These are phyloP conservation scores for Oryza meridionalis DNA, from an alignment of 176 grass and related monocot species.

Conservation along the genomic window DNA sequence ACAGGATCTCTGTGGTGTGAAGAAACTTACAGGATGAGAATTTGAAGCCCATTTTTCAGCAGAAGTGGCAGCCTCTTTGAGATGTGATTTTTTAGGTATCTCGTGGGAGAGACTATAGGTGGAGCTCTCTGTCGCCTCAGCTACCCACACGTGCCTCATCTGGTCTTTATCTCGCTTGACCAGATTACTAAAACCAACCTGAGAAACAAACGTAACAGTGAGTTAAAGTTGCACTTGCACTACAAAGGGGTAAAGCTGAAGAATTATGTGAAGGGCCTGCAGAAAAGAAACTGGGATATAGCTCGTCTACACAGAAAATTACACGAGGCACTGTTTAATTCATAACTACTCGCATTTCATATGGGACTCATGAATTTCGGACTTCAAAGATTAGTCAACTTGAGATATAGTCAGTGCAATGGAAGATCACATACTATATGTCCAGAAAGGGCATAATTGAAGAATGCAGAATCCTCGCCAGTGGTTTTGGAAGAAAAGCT, in stretches of 20 bases:
- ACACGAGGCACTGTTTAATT: not conserved
- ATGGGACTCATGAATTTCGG: conserved; percentile 1
- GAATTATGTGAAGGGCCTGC: conserved; percentile 4
- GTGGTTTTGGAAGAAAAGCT: conserved; percentile 58
- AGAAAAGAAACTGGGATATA: conserved; percentile 12
- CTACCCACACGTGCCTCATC: conserved; percentile 79
- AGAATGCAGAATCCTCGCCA: conserved; percentile 63
- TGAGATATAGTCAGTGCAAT: conserved; percentile 7
- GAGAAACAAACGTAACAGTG: conserved; percentile 35
- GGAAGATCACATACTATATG: conserved; percentile 63
- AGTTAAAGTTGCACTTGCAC: conserved; percentile 27
- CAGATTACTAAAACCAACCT: conserved; percentile 96
- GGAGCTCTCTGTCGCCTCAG: conserved; percentile 74
- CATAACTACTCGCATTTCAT: not conserved
- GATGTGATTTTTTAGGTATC: conserved; percentile 72
- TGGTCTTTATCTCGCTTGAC: conserved; percentile 81
- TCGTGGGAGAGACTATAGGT: conserved; percentile 60
- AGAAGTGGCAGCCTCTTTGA: conserved; percentile 58
- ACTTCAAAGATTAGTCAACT: conserved; percentile 18
- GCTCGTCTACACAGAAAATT: conserved; percentile 5
- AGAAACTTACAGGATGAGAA: conserved; percentile 65
- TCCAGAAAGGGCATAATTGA: conserved; percentile 63
- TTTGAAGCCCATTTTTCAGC: conserved; percentile 77
- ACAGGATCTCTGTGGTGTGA: conserved; percentile 25
- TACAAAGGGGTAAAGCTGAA: conserved; percentile 39